Conservation (phyloP, 192 early-diverging fungal genomes). For the Physocladia obscura region DNA sequence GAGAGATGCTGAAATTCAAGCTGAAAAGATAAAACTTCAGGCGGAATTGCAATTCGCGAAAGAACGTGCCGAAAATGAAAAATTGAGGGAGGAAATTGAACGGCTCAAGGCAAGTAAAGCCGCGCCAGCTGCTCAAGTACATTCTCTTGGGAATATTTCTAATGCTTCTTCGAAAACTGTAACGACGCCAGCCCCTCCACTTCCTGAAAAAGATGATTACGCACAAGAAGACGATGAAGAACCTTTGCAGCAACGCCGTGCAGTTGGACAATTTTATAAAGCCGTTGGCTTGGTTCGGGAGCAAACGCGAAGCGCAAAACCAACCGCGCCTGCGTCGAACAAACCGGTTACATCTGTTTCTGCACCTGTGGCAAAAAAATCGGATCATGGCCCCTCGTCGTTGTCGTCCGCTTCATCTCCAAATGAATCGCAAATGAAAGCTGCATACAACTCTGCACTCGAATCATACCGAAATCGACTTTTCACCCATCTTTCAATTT, state of each 20-base stretch:
- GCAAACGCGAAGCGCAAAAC: neutral
- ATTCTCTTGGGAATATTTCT: conserved; percentile 3
- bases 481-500: conserved; percentile 8
- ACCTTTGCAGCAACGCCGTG: neutral
- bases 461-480: conserved; percentile 20
- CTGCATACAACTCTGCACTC: conserved; percentile 9
- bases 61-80: conserved; percentile 22
- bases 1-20: conserved; percentile 15
- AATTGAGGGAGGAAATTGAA: conserved; percentile 19
- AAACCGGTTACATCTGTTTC: neutral
- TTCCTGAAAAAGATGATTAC: neutral
- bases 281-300: conserved; percentile 19
- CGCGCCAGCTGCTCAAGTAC: neutral
- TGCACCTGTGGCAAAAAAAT: neutral
- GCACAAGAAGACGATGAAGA: conserved; percentile 21
- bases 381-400: neutral
- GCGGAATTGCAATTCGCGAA: conserved; percentile 26
- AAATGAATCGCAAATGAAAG: conserved; percentile 2
- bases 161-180: neutral
- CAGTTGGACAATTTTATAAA: conserved; percentile 5
- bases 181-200: neutral
- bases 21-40: conserved; percentile 13
- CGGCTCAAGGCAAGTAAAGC: conserved; percentile 1
- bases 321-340: neutral
- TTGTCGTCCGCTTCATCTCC: neutral